Conservation (phyloP, 176 grass and related monocot genomes). For the Carex cristatella region DNA sequence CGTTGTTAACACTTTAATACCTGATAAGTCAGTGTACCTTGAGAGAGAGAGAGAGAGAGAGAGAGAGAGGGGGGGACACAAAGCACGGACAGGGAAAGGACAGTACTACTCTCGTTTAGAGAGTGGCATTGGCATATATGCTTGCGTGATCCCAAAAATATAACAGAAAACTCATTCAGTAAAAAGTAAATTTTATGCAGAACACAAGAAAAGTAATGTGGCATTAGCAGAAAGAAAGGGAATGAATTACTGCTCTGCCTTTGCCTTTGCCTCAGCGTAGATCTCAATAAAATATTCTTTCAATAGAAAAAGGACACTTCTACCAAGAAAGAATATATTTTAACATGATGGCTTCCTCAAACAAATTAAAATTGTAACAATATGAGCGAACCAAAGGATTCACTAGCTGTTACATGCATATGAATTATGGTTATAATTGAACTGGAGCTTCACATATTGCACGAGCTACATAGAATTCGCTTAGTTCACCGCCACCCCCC, state of each 20-base stretch:
- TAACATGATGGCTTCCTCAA: background rate
- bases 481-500: background rate
- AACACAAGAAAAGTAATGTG: constrained; percentile 50
- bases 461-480: background rate
- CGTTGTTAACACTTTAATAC: constrained; percentile 14
- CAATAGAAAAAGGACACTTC: constrained; percentile 3
- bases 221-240: constrained; percentile 35
- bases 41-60: background rate
- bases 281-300: constrained; percentile 84
- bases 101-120: background rate
- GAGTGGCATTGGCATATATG: constrained; percentile 9
- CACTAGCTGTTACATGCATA: background rate
- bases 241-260: constrained; percentile 34
- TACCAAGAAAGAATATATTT: constrained; percentile 15
- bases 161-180: constrained; percentile 39
- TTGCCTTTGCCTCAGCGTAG: constrained; percentile 50
- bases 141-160: constrained; percentile 24
- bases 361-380: background rate
- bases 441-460: background rate
- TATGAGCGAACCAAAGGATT: background rate
- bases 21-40: constrained; percentile 21
- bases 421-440: background rate
- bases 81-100: constrained; percentile 1
- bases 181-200: constrained; percentile 72
- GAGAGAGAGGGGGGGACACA: background rate